These are phyloP conservation scores for Coniosporium apollinis DNA, from an alignment of 495 filamentous ascomycete species.

Conservation along the genomic window DNA sequence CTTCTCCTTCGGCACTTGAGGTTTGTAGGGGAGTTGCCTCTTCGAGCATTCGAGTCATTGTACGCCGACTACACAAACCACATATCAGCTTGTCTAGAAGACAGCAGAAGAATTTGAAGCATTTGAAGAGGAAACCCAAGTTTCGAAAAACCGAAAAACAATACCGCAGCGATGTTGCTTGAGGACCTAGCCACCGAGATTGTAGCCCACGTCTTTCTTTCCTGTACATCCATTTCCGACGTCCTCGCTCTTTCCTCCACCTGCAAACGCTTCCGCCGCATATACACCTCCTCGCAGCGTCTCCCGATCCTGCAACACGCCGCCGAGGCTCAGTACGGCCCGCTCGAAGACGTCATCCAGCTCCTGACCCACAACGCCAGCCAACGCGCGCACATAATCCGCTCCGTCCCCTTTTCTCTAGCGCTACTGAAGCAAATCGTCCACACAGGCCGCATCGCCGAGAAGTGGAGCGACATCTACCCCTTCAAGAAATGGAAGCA, in stretches of 20 bases:
- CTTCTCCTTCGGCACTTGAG: constrained; percentile 12
- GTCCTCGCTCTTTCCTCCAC: constrained; percentile 37
- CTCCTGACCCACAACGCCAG: constrained; percentile 40
- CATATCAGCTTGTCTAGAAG: too few relatives aligned
- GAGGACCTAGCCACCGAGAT: constrained; percentile 43
- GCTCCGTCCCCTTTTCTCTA: constrained; percentile 32
- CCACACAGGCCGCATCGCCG: constrained; percentile 37
- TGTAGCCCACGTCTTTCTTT: constrained; percentile 41
- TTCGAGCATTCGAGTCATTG: neutral
- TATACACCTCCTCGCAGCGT: constrained; percentile 35
- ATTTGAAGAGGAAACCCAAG: too few relatives aligned
- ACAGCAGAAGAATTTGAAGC: too few relatives aligned
- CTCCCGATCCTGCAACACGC: constrained; percentile 34
- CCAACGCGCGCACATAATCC: constrained; percentile 35
- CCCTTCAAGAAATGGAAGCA: constrained; percentile 50
- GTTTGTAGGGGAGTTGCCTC: neutral
- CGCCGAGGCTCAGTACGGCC: constrained; percentile 42
- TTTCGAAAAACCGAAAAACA: too few relatives aligned
- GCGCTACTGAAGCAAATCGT: constrained; percentile 42
- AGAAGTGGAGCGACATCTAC: constrained; percentile 50
- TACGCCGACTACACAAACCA: too few relatives aligned
- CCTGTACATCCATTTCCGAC: constrained; percentile 33
- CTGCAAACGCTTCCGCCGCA: constrained; percentile 34
- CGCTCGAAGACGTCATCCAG: constrained; percentile 41
- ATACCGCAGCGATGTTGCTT: constrained; percentile 34